Conservation (phyloP, 1,139 yeast species). For the Lodderomyces metapsilosis region DNA sequence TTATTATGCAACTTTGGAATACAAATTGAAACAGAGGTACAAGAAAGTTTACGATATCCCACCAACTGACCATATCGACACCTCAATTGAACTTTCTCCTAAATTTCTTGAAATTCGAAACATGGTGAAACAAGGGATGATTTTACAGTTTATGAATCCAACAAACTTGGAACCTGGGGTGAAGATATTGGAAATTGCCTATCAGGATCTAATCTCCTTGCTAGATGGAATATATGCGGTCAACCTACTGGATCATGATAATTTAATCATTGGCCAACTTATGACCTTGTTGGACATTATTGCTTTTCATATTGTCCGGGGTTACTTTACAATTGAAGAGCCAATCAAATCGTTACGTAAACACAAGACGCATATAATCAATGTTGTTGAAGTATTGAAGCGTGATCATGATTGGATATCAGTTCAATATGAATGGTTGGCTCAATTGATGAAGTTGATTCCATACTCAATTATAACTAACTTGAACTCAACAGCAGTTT, state of each 20-base stretch:
- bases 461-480: slow-evolving; percentile 44
- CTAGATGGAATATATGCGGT: slow-evolving; percentile 17
- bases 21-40: slow-evolving; percentile 33
- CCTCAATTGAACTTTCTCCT: slow-evolving; percentile 36
- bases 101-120: slow-evolving; percentile 41
- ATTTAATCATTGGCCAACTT: slow-evolving; percentile 27
- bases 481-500: slow-evolving; percentile 12
- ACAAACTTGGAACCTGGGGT: slow-evolving; percentile 34
- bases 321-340: slow-evolving; percentile 60
- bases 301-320: slow-evolving; percentile 62
- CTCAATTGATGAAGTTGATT: slow-evolving; percentile 47
- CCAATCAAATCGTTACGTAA: slow-evolving; percentile 60
- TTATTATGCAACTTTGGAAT: slow-evolving; percentile 35
- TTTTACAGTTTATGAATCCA: slow-evolving; percentile 34
- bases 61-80: slow-evolving; percentile 23
- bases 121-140: slow-evolving; percentile 36
- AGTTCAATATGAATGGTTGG: slow-evolving; percentile 53
- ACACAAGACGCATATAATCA: slow-evolving; percentile 61
- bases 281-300: slow-evolving; percentile 55
- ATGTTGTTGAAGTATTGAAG: slow-evolving; percentile 24
- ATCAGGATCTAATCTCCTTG: slow-evolving; percentile 31
- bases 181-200: slow-evolving; percentile 31
- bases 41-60: slow-evolving; percentile 41
- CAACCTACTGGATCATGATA: slow-evolving; percentile 28
- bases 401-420: slow-evolving; percentile 36